phyloP scores from a whole-genome alignment of 2,329 filamentous ascomycete genomes.

The Aspergillus pseudoviridinutans region DNA sequence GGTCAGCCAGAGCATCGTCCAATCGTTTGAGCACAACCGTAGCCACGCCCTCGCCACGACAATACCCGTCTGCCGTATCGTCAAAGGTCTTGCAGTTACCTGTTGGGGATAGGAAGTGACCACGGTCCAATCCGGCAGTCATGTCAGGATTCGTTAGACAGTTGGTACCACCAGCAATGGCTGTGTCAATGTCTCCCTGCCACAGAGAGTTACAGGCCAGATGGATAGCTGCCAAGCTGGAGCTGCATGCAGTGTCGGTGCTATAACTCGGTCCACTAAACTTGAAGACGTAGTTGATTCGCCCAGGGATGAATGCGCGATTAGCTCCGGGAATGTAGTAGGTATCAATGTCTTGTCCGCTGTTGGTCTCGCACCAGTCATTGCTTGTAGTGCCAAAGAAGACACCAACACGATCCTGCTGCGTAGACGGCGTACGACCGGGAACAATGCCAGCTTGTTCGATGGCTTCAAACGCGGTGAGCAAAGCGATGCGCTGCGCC shows the following conservation, averaged over 20 bases:
- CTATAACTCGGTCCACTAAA: slow-evolving; percentile 68
- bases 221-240: slow-evolving; percentile 66
- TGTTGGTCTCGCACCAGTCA: slow-evolving; percentile 64
- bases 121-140: slow-evolving; percentile 65
- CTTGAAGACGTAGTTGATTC: slow-evolving; percentile 73
- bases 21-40: not conserved
- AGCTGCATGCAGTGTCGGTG: slow-evolving; percentile 72
- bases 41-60: not conserved
- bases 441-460: slow-evolving; percentile 17
- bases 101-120: slow-evolving; percentile 23
- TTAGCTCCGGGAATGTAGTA: slow-evolving; percentile 62
- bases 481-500: slow-evolving; percentile 48
- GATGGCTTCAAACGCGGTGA: slow-evolving; percentile 67
- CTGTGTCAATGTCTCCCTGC: slow-evolving; percentile 72
- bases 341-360: slow-evolving; percentile 64
- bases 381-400: slow-evolving; percentile 71
- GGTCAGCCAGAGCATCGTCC: slow-evolving; percentile 10
- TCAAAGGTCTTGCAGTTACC: slow-evolving; percentile 50
- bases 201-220: slow-evolving; percentile 67
- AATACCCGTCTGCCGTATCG: slow-evolving; percentile 13
- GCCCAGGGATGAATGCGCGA: slow-evolving; percentile 56
- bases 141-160: slow-evolving; percentile 71
- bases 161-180: slow-evolving; percentile 71
- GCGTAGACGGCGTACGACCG: slow-evolving; percentile 63
- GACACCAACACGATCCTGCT: slow-evolving; percentile 59